A percentile compares a stretch with the other conserved stretches of the same genome.
Evolutionary conservation across 495 filamentous ascomycete species (phyloP).

Genomic region (Penicillium cinerascens): DNA sequence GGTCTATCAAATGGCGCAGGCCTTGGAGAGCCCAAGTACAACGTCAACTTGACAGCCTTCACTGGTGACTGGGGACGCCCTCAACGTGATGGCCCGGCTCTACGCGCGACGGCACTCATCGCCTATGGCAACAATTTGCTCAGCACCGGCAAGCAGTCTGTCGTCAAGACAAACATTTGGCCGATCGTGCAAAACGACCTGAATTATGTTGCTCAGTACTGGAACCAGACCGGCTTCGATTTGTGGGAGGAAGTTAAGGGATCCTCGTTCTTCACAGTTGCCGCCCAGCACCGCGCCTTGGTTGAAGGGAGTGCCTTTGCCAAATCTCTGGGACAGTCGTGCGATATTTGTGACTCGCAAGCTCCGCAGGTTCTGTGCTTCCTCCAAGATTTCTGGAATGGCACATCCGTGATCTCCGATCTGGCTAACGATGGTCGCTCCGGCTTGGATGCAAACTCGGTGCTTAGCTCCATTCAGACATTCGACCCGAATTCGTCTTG

Average conservation of each 20-base stretch:
- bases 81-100: constrained; percentile 57
- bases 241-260: constrained; percentile 71
- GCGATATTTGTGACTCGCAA: constrained; percentile 41
- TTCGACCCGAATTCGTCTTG: constrained; percentile 50
- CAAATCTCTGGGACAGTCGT: constrained; percentile 36
- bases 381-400: constrained; percentile 46
- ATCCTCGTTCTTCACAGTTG: constrained; percentile 59
- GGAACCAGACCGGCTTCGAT: constrained; percentile 51
- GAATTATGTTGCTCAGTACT: constrained; percentile 68
- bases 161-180: constrained; percentile 43
- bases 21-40: constrained; percentile 62
- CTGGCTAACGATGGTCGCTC: constrained; percentile 38
- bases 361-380: constrained; percentile 51
- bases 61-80: constrained; percentile 59
- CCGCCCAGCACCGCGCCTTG: constrained; percentile 54
- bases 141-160: constrained; percentile 37
- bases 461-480: constrained; percentile 42
- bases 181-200: constrained; percentile 56
- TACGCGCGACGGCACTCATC: constrained; percentile 39
- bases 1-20: constrained; percentile 47
- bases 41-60: constrained; percentile 51
- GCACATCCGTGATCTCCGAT: constrained; percentile 40
- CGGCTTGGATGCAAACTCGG: constrained; percentile 46
- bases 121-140: constrained; percentile 34
- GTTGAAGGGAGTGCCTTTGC: constrained; percentile 63